Percentiles rank a stretch among this genome's conserved stretches.
Evolutionary conservation across 1,284 basidiomycete species (phyloP).

Genomic region (Anthracocystis setariae): DNA sequence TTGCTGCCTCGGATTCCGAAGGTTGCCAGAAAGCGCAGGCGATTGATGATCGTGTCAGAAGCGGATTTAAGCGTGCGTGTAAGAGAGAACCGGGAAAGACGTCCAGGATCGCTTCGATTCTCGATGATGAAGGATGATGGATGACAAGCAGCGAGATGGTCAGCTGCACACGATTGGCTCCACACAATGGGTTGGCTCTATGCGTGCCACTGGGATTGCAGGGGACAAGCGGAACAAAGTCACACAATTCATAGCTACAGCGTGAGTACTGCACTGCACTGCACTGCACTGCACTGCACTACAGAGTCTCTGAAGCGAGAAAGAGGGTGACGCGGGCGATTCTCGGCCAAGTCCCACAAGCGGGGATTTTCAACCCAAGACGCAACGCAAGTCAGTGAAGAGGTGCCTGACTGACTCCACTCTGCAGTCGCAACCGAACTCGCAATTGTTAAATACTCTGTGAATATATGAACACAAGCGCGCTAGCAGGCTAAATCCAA

Average conservation of each 20-base stretch:
- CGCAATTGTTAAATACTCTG: too few species aligned
- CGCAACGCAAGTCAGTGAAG: neutral
- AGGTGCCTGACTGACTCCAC: conserved; percentile 1
- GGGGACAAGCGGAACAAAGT: neutral
- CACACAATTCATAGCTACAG: too few species aligned
- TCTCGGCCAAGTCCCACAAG: neutral
- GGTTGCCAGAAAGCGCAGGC: neutral
- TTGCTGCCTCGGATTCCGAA: neutral
- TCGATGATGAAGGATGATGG: conserved; percentile 10
- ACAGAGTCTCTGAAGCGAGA: neutral
- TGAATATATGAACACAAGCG: too few species aligned
- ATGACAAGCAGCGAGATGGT: neutral
- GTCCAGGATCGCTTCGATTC: conserved; percentile 17
- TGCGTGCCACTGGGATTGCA: neutral
- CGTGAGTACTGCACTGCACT: too few species aligned
- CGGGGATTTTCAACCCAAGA: too few species aligned
- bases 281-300: neutral
- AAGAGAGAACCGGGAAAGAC: neutral
- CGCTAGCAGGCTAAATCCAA: too few species aligned
- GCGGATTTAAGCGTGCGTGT: neutral
- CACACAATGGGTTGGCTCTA: neutral
- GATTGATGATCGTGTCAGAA: too few species aligned
- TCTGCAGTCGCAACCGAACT: neutral
- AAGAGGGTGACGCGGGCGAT: neutral
- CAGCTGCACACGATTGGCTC: conserved; percentile 12